A percentile compares a stretch with the other conserved stretches of the same genome.
Evolutionary conservation across 75 land plant genomes (phyloP).

Genomic region (Picea glauca): DNA sequence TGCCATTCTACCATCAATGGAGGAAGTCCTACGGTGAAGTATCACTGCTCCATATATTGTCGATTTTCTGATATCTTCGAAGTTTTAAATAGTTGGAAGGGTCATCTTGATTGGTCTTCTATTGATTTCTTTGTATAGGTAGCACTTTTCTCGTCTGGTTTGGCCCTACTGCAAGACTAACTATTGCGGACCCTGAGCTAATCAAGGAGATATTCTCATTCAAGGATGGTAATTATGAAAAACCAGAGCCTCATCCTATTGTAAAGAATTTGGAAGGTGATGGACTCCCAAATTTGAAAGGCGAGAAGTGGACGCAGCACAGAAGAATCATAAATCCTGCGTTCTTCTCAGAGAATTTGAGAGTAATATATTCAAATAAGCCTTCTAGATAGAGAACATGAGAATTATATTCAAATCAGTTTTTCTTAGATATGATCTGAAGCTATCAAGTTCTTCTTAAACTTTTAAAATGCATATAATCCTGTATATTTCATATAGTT

Average conservation of each 20-base stretch:
- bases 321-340: slow-evolving; percentile 9
- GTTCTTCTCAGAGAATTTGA: slow-evolving; percentile 12
- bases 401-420: slow-evolving; percentile 14
- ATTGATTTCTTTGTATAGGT: slow-evolving; percentile 20
- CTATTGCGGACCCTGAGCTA: slow-evolving; percentile 55
- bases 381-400: slow-evolving; percentile 18
- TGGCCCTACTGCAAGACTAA: slow-evolving; percentile 52
- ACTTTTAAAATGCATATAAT: not conserved
- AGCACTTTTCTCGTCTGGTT: slow-evolving; percentile 58
- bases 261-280: slow-evolving; percentile 5
- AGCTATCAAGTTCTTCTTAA: no score
- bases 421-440: not conserved
- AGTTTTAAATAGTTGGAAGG: no score
- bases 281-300: slow-evolving; percentile 5
- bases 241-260: slow-evolving; percentile 46
- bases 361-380: slow-evolving; percentile 1
- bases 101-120: no score
- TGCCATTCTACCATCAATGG: slow-evolving; percentile 22
- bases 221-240: slow-evolving; percentile 42
- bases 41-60: no score
- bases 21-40: slow-evolving; percentile 19
- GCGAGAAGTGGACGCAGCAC: slow-evolving; percentile 14
- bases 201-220: slow-evolving; percentile 50
- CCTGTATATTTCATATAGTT: not conserved
- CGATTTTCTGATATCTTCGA: no score